Conservation (phyloP, 805 yeast species). For the Sugiyamaella valdiviana region DNA sequence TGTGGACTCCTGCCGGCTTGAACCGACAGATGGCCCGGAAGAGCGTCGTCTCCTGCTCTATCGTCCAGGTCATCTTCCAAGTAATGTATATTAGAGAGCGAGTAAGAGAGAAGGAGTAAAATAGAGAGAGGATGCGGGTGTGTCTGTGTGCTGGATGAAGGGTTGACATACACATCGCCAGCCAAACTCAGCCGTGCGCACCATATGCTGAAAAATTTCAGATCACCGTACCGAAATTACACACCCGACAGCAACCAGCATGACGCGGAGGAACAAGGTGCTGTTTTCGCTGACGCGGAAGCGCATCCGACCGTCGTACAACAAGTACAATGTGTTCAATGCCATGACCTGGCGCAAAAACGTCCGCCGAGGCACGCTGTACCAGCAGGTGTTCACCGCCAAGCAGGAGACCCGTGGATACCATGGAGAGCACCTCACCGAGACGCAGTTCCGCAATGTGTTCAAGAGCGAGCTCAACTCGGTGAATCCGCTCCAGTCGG, state of each 20-base stretch:
- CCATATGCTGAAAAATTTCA: slow-evolving; percentile 3
- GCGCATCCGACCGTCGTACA: slow-evolving; percentile 76
- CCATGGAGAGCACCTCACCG: slow-evolving; percentile 92
- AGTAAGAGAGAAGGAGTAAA: too few species aligned
- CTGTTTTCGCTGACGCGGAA: slow-evolving; percentile 33
- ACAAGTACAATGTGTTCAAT: slow-evolving; percentile 86
- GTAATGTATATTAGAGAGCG: too few species aligned
- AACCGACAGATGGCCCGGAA: slow-evolving; percentile 55
- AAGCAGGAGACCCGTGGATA: slow-evolving; percentile 90
- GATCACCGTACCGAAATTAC: neutral
- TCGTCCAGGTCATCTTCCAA: slow-evolving; percentile 45
- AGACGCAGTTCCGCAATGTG: slow-evolving; percentile 66
- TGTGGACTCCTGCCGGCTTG: slow-evolving; percentile 59
- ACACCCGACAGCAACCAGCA: slow-evolving; percentile 1
- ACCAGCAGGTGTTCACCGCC: slow-evolving; percentile 86
- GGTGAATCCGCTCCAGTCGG: slow-evolving; percentile 84
- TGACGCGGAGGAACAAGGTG: slow-evolving; percentile 20
- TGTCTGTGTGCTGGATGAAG: neutral
- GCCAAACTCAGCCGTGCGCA: neutral
- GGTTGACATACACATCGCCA: neutral
- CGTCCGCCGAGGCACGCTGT: slow-evolving; percentile 61
- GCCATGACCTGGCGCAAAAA: slow-evolving; percentile 62
- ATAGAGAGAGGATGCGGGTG: neutral
- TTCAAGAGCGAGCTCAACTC: slow-evolving; percentile 69
- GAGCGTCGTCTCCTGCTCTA: slow-evolving; percentile 56